Conservation (phyloP, 2,329 filamentous ascomycete species). For the Claviceps cyperi region DNA sequence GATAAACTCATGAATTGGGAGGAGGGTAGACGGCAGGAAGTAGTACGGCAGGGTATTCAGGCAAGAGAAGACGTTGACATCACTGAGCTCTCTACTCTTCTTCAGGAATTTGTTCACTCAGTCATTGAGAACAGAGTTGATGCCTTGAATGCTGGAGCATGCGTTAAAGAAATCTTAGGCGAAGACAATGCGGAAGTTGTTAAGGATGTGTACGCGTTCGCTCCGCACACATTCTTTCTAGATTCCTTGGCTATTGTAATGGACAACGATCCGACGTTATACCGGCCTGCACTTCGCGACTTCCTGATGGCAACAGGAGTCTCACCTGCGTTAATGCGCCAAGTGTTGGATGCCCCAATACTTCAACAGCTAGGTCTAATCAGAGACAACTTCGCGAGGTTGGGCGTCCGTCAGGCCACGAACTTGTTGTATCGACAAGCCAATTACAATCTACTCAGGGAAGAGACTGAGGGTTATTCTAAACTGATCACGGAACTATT, state of each 20-base stretch:
- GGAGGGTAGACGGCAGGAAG: constrained; percentile 46
- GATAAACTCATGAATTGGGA: constrained; percentile 54
- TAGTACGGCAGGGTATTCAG: constrained; percentile 50
- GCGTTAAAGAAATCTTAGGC: constrained; percentile 60
- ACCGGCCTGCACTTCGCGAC: constrained; percentile 40
- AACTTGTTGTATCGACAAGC: constrained; percentile 90
- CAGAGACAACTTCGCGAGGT: constrained; percentile 66
- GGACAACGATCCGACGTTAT: constrained; percentile 47
- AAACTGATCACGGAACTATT: constrained; percentile 95
- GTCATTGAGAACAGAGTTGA: constrained; percentile 55
- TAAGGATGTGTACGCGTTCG: constrained; percentile 37
- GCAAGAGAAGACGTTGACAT: constrained; percentile 54
- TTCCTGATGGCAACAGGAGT: constrained; percentile 63
- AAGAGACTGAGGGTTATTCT: constrained; percentile 93
- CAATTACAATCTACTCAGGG: constrained; percentile 88
- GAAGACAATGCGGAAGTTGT: constrained; percentile 36
- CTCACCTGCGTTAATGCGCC: constrained; percentile 57
- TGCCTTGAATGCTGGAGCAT: constrained; percentile 52
- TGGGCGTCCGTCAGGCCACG: constrained; percentile 79
- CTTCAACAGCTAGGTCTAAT: constrained; percentile 68
- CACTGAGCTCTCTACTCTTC: constrained; percentile 54
- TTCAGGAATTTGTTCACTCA: constrained; percentile 73
- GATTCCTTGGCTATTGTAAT: constrained; percentile 70
- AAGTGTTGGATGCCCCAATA: constrained; percentile 66
- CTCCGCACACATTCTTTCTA: constrained; percentile 59